Evolutionary conservation across 495 filamentous ascomycete species (phyloP), one percentile per base, ranked within the genome.

Genomic region (Cenococcum geophilum): DNA sequence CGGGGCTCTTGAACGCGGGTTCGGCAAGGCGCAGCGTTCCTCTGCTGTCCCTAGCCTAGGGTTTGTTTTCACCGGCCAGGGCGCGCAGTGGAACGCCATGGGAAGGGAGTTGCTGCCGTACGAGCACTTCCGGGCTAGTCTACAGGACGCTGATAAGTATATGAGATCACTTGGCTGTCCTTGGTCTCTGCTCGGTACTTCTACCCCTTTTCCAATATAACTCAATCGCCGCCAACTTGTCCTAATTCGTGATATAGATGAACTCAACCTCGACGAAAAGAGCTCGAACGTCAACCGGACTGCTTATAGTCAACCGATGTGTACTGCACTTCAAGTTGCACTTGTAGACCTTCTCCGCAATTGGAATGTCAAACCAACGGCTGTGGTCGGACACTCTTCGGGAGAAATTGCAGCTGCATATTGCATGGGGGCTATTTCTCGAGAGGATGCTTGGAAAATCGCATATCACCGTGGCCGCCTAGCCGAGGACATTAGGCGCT

Each of bases 61-160:
- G 4, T 69, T 71, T 37, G 60, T 73, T 0, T 76, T 76, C 43
- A 76, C 72, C 1, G 72, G 74, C 0, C 74, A 76, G 54, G 74
- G 74, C 23, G 74, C 74, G 6, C 74, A 76, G 21, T 76, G 63
- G 57, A 5, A 35, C 9, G 59, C 18, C 8, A 76, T 76, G 74
- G 74, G 72, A 0, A 20, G 37, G 0, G 60, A 72, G 16, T 61
- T 76, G 23, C 8, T 52, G 0, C 3, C 27, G 2, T 70, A 68
- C 47, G 56, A 61, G 9, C 53, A 68, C 4, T 76, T 75, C 52
- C 21, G 47, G n/a, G 20, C 61, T 10, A 60, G 53, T 12, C 10
- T 73, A 3, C 43, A 49, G 6, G 60, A 64, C 36, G 59, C 68
- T 11, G 60, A 64, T 1, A 8, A 23, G 0, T 61, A 60, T 23